Conservation (phyloP, 139 green algal species). For the Yamagishiella unicocca region DNA sequence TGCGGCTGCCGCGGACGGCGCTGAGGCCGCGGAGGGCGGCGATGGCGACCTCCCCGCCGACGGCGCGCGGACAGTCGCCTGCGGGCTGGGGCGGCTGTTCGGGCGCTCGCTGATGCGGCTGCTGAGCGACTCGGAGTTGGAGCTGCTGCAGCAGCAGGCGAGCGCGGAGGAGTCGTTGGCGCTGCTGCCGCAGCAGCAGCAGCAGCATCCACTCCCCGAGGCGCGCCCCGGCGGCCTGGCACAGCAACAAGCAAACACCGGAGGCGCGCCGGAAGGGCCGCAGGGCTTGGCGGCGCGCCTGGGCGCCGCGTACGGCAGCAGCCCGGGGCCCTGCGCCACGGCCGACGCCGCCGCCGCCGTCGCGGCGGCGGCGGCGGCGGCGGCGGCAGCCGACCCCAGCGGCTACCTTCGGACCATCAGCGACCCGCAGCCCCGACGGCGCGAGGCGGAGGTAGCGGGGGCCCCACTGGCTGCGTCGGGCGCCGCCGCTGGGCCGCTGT, state of each 20-base stretch:
- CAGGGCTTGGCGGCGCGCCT: neutral
- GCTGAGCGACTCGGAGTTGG: neutral
- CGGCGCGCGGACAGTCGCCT: neutral
- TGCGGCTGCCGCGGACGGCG: neutral
- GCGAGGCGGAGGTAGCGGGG: neutral
- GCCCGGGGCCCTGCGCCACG: neutral
- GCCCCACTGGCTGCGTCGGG: too few species aligned
- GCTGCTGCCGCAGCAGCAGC: too few species aligned
- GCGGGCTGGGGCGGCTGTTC: neutral
- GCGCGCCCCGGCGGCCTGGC: too few species aligned
- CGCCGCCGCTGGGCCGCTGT: too few species aligned
- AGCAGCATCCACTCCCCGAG: too few species aligned
- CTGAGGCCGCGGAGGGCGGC: neutral
- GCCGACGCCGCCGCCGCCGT: neutral
- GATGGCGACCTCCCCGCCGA: neutral
- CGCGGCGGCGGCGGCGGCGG: neutral
- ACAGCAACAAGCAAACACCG: too few species aligned
- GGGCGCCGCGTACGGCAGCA: slow-evolving; percentile 22
- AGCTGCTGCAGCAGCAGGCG: neutral
- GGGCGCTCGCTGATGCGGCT: slow-evolving; percentile 1
- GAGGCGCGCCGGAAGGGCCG: neutral
- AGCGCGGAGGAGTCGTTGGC: neutral
- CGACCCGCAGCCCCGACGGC: neutral
- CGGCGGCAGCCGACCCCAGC: neutral
- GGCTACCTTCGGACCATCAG: slow-evolving; percentile 14